Conservation (phyloP, 148 eudicot species). For the Silene conica region DNA sequence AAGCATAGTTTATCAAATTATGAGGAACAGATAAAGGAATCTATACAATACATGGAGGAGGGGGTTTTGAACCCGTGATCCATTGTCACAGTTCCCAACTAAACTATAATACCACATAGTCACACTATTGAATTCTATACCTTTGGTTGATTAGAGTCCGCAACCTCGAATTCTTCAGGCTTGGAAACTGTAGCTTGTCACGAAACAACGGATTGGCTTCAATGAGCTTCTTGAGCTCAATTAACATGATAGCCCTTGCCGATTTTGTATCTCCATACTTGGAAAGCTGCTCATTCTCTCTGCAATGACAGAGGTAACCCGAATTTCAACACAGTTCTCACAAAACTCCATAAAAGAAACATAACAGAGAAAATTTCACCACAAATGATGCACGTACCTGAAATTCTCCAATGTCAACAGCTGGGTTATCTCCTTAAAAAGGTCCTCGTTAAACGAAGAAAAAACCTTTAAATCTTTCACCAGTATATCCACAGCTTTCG, state of each 20-base stretch:
- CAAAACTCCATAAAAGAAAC: neutral
- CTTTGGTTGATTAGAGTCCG: conserved; percentile 77
- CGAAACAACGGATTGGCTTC: conserved; percentile 81
- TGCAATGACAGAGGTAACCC: conserved; percentile 15
- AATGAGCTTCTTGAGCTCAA: conserved; percentile 65
- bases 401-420: conserved; percentile 64
- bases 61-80: too few relatives aligned
- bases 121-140: conserved; percentile 23
- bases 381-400: conserved; percentile 35
- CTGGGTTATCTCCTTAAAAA: conserved; percentile 70
- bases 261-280: conserved; percentile 75
- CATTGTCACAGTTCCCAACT: too few relatives aligned
- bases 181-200: conserved; percentile 67
- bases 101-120: too few relatives aligned
- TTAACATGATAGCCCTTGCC: conserved; percentile 63
- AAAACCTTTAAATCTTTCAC: conserved; percentile 75
- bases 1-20: neutral
- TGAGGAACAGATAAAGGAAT: neutral
- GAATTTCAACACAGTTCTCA: neutral
- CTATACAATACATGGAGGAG: too few relatives aligned
- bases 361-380: neutral
- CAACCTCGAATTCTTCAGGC: conserved; percentile 60
- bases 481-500: conserved; percentile 71
- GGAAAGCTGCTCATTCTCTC: conserved; percentile 70
- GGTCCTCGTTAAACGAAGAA: conserved; percentile 54